phyloP scores from a whole-genome alignment of 768 basidiomycete genomes.

The Boletales sp. region DNA sequence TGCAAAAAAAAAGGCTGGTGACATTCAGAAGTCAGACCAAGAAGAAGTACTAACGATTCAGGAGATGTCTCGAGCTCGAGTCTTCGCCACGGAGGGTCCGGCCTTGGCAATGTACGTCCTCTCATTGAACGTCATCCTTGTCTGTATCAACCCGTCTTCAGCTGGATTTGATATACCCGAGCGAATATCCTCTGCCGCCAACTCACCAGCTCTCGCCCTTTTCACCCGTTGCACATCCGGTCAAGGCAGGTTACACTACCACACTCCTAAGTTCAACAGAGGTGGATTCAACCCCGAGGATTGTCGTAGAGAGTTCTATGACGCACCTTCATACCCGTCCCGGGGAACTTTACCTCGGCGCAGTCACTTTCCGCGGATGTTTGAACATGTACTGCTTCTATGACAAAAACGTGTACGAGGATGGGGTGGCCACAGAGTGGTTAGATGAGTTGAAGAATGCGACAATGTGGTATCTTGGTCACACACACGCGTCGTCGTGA shows the following conservation, averaged over 20 bases:
- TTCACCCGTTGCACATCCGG: constrained; percentile 14
- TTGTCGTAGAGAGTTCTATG: constrained; percentile 5
- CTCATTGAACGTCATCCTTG: background rate
- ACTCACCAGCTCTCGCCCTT: constrained; percentile 15
- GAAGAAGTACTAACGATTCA: constrained; percentile 1
- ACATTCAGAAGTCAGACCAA: background rate
- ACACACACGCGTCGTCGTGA: background rate
- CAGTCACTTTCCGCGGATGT: constrained; percentile 29
- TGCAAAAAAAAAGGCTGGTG: too few species aligned
- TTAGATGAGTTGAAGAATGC: constrained; percentile 41
- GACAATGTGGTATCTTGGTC: constrained; percentile 29
- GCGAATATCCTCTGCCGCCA: constrained; percentile 29
- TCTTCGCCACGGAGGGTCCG: constrained; percentile 17
- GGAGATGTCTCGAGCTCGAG: constrained; percentile 2
- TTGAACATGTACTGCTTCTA: constrained; percentile 34
- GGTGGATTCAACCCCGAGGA: constrained; percentile 3
- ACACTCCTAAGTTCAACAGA: background rate
- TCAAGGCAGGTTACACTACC: constrained; percentile 6
- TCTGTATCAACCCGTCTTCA: constrained; percentile 6
- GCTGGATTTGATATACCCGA: constrained; percentile 34
- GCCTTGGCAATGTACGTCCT: constrained; percentile 26
- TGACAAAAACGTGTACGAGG: constrained; percentile 46
- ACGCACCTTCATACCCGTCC: constrained; percentile 40
- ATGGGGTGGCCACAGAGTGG: constrained; percentile 42
- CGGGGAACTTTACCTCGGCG: constrained; percentile 41